Percentiles rank a stretch among this genome's conserved stretches.
Evolutionary conservation across 305 asterid genomes (phyloP).

Genomic region (Fraxinus baroniana): DNA sequence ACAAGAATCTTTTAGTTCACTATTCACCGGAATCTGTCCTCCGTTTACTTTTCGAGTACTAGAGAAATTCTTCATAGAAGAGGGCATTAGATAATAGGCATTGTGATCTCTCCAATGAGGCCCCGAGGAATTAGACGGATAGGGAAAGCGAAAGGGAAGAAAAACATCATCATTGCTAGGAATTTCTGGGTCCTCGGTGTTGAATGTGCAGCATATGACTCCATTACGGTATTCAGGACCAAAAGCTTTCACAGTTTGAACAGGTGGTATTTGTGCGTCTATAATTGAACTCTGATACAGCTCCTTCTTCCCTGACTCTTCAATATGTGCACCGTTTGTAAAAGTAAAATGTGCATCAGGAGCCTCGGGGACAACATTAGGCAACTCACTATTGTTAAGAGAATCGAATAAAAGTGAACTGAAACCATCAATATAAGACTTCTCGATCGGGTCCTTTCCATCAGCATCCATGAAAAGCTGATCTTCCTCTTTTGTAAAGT

Average conservation of each 20-base stretch:
- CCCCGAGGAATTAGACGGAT: slow-evolving; percentile 37
- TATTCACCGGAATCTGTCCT: slow-evolving; percentile 25
- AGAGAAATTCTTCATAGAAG: slow-evolving; percentile 36
- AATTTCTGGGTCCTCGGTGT: slow-evolving; percentile 60
- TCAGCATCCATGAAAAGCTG: slow-evolving; percentile 36
- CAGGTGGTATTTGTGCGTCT: slow-evolving; percentile 35
- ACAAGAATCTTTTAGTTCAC: slow-evolving; percentile 26
- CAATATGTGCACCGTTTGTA: slow-evolving; percentile 20
- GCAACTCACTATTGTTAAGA: slow-evolving; percentile 36
- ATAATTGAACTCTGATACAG: slow-evolving; percentile 22
- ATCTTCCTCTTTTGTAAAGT: slow-evolving; percentile 45
- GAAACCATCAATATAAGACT: slow-evolving; percentile 43
- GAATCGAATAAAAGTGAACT: slow-evolving; percentile 54
- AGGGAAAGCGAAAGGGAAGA: slow-evolving; percentile 62
- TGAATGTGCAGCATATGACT: slow-evolving; percentile 60
- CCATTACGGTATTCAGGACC: slow-evolving; percentile 61
- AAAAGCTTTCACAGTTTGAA: slow-evolving; percentile 33
- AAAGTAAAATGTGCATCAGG: slow-evolving; percentile 27
- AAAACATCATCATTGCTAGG: slow-evolving; percentile 77
- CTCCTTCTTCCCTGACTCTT: slow-evolving; percentile 20
- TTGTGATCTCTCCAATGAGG: slow-evolving; percentile 36
- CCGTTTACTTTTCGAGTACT: slow-evolving; percentile 29
- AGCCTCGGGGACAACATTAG: slow-evolving; percentile 29
- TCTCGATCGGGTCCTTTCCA: slow-evolving; percentile 39
- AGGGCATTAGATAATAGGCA: slow-evolving; percentile 36